Evolutionary conservation across 345 rosid genomes (phyloP).

Genomic region (Cardamine occulta): DNA sequence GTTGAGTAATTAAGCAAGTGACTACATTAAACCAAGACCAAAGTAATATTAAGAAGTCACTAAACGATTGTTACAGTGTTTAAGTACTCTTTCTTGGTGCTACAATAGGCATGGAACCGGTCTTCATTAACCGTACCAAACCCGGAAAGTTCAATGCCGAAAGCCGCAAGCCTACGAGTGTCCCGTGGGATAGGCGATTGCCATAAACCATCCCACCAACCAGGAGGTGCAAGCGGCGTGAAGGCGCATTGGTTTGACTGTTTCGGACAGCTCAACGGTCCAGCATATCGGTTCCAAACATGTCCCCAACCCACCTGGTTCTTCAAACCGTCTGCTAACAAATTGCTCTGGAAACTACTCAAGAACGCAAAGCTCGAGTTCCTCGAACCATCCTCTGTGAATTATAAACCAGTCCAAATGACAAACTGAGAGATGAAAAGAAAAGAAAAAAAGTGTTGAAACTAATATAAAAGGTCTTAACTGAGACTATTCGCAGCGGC

Average conservation of each 20-base stretch:
- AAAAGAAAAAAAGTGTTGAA: not conserved
- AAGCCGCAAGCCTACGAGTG: constrained; percentile 61
- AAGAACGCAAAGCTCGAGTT: constrained; percentile 65
- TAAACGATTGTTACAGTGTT: constrained; percentile 56
- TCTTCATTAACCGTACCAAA: constrained; percentile 74
- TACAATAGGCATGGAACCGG: constrained; percentile 63
- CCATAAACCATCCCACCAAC: constrained; percentile 99
- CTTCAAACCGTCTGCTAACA: constrained; percentile 68
- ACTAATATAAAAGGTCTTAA: constrained; percentile 33
- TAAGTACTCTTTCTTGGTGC: constrained; percentile 56
- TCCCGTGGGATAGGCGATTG: constrained; percentile 87
- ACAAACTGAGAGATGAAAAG: not conserved
- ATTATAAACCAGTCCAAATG: constrained; percentile 6
- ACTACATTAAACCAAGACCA: constrained; percentile 16
- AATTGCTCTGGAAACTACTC: constrained; percentile 86
- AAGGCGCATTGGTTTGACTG: constrained; percentile 83
- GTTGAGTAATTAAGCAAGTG: not conserved
- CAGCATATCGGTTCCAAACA: constrained; percentile 92
- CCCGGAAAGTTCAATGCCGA: constrained; percentile 77
- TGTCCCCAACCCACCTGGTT: constrained; percentile 97
- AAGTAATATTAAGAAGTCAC: not conserved
- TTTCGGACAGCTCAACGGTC: constrained; percentile 81
- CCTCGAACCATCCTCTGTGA: constrained; percentile 66
- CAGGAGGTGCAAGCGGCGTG: constrained; percentile 92
- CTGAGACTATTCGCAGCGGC: constrained; percentile 88